These are phyloP conservation scores for Amesomyces nigricolor DNA, from an alignment of 2,329 filamentous ascomycete genomes.

Conservation along the genomic window DNA sequence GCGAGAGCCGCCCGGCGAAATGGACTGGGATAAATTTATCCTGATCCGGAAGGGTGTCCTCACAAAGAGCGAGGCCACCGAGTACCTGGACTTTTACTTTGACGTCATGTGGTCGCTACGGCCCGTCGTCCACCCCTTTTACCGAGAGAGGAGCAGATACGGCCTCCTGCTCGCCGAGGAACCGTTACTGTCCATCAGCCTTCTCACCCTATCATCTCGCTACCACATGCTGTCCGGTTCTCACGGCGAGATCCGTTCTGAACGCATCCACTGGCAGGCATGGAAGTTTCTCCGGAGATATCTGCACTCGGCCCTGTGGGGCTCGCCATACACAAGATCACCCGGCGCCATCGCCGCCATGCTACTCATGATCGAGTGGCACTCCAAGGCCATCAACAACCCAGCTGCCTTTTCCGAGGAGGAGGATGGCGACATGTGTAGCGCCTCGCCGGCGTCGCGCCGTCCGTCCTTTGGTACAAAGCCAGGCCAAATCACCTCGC, in stretches of 20 bases:
- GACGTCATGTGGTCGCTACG: neutral
- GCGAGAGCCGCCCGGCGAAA: neutral
- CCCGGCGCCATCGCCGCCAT: neutral
- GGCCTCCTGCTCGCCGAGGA: neutral
- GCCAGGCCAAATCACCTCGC: neutral
- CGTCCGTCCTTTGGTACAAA: neutral
- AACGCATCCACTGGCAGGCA: conserved; percentile 1
- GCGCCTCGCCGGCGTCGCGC: neutral
- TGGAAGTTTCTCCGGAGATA: neutral
- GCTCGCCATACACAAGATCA: neutral
- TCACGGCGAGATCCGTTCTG: neutral
- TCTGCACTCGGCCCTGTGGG: neutral
- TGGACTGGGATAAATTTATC: neutral
- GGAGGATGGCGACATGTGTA: neutral
- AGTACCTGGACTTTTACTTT: conserved; percentile 2
- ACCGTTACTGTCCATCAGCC: neutral
- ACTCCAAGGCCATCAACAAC: conserved; percentile 1
- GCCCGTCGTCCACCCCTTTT: neutral
- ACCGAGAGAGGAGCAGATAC: neutral
- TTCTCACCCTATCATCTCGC: neutral
- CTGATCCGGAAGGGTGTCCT: neutral
- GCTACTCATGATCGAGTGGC: conserved; percentile 2
- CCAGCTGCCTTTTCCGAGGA: neutral
- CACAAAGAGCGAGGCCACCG: neutral
- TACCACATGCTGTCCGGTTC: neutral